Evolutionary conservation across 768 basidiomycete species (phyloP).

Genomic region (Tephrocybe sp.): DNA sequence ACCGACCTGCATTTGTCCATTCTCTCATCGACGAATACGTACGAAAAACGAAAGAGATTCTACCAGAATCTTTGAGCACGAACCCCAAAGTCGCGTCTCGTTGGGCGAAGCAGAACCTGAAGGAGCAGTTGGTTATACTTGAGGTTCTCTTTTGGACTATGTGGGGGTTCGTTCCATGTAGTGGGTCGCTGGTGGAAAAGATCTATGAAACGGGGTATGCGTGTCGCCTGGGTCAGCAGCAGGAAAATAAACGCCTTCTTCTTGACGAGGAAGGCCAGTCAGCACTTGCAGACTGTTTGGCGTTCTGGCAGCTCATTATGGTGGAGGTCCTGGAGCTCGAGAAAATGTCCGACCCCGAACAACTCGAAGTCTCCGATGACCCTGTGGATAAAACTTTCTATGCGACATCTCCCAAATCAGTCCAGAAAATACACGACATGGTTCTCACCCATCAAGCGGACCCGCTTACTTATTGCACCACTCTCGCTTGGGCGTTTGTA

Average conservation of each 20-base stretch:
- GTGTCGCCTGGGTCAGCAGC: constrained; percentile 63
- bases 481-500: constrained; percentile 84
- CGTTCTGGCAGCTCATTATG: constrained; percentile 77
- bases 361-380: constrained; percentile 51
- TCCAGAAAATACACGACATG: constrained; percentile 67
- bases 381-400: constrained; percentile 53
- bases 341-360: constrained; percentile 51
- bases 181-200: constrained; percentile 58
- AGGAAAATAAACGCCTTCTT: constrained; percentile 62
- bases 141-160: constrained; percentile 90
- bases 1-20: constrained; percentile 62
- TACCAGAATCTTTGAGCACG: constrained; percentile 44
- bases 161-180: constrained; percentile 73
- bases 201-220: constrained; percentile 67
- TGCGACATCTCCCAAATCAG: constrained; percentile 57
- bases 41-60: constrained; percentile 45
- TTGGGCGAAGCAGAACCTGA: constrained; percentile 73
- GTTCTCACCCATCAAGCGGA: constrained; percentile 58
- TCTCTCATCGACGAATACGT: constrained; percentile 62
- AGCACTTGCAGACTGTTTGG: constrained; percentile 64
- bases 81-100: constrained; percentile 60
- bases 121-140: constrained; percentile 77
- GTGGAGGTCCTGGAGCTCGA: constrained; percentile 84
- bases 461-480: constrained; percentile 65
- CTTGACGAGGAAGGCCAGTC: constrained; percentile 74